phyloP scores from a whole-genome alignment of 2,329 filamentous ascomycete genomes.

The Colletotrichum sp. region DNA sequence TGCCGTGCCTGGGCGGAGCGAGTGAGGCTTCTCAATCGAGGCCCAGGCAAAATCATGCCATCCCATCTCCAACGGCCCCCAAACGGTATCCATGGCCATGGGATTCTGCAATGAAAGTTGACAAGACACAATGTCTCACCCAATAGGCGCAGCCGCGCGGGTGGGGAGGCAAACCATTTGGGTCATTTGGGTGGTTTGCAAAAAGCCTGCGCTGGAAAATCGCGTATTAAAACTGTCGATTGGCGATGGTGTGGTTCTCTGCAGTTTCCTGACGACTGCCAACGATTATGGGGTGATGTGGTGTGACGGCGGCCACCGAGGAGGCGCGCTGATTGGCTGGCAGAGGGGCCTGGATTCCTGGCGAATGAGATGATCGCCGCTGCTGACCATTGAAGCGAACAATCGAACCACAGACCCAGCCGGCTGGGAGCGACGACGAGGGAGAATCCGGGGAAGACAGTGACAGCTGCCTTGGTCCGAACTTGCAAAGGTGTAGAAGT shows the following conservation, averaged over 20 bases:
- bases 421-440: slow-evolving; percentile 3
- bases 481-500: not conserved
- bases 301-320: slow-evolving; percentile 21
- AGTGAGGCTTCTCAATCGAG: slow-evolving; percentile 8
- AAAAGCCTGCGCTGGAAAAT: not conserved
- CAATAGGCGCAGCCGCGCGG: slow-evolving; percentile 18
- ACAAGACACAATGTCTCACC: slow-evolving; percentile 2
- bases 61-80: slow-evolving; percentile 14
- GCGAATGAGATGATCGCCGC: slow-evolving; percentile 19
- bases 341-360: slow-evolving; percentile 1
- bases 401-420: slow-evolving; percentile 14
- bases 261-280: slow-evolving; percentile 14
- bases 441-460: slow-evolving; percentile 12
- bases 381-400: slow-evolving; percentile 10
- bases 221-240: not conserved
- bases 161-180: not conserved
- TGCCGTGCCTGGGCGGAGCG: slow-evolving; percentile 17
- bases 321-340: slow-evolving; percentile 9
- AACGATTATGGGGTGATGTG: slow-evolving; percentile 24
- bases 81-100: not conserved
- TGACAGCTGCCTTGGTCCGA: not conserved
- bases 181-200: not conserved
- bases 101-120: slow-evolving; percentile 5
- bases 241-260: slow-evolving; percentile 16
- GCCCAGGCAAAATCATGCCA: slow-evolving; percentile 15